phyloP scores from a whole-genome alignment of 1,284 basidiomycete species.

The Peniophora sp. region DNA sequence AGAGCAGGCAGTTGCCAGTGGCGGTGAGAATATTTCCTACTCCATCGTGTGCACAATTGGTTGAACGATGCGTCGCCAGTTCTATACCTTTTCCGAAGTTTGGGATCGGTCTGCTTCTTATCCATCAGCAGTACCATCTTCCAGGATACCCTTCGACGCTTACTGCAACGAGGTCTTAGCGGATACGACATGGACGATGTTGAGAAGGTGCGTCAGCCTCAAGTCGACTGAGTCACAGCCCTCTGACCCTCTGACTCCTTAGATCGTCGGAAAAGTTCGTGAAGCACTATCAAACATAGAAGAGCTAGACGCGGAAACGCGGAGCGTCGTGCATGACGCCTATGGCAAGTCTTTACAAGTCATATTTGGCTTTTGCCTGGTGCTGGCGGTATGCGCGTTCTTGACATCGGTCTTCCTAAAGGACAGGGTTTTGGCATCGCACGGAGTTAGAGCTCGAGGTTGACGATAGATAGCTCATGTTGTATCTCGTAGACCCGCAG shows the following conservation, averaged over 20 bases:
- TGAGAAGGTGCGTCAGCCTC: conserved; percentile 32
- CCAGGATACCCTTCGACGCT: conserved; percentile 38
- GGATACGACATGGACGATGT: conserved; percentile 36
- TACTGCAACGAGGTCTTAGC: conserved; percentile 29
- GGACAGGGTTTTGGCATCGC: conserved; percentile 31
- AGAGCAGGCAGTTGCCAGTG: conserved; percentile 57
- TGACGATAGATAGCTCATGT: background rate
- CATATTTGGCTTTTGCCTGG: conserved; percentile 34
- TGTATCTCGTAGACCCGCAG: too few species aligned
- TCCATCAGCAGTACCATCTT: conserved; percentile 49
- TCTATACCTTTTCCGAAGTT: conserved; percentile 53
- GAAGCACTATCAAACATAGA: conserved; percentile 48
- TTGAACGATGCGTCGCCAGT: conserved; percentile 21
- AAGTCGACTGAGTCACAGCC: background rate
- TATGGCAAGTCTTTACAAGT: conserved; percentile 35
- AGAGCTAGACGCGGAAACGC: conserved; percentile 35
- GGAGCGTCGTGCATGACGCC: conserved; percentile 32
- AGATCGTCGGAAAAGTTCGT: conserved; percentile 48
- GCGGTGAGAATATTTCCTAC: conserved; percentile 27
- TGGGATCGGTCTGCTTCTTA: conserved; percentile 50
- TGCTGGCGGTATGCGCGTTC: conserved; percentile 29
- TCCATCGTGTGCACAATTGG: background rate
- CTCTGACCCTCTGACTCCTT: conserved; percentile 1
- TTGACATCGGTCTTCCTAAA: conserved; percentile 41
- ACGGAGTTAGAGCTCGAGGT: conserved; percentile 22